These are phyloP conservation scores for Suhomyces canberraensis DNA, from an alignment of 805 yeast species.

Conservation along the genomic window DNA sequence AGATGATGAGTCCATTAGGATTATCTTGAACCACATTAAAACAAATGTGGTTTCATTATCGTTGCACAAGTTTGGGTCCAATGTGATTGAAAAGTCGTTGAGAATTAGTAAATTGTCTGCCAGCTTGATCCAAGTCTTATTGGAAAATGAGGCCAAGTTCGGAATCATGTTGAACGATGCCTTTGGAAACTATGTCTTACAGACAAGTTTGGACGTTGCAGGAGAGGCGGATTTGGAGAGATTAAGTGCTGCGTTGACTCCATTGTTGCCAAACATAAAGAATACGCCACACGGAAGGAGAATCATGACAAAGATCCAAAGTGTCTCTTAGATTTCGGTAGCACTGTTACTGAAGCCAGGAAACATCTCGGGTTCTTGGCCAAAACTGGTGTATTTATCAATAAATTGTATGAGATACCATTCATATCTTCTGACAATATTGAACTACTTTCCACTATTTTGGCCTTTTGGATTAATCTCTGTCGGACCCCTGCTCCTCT, in stretches of 20 bases:
- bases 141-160: conserved; percentile 33
- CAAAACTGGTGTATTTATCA: no score
- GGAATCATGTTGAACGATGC: conserved; percentile 52
- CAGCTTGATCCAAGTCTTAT: conserved; percentile 41
- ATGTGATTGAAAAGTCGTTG: conserved; percentile 47
- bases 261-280: conserved; percentile 73
- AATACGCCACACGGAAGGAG: conserved; percentile 97
- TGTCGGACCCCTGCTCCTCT: no score
- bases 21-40: conserved; percentile 35
- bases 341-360: no score
- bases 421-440: no score
- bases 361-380: no score
- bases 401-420: no score
- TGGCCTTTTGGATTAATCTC: no score
- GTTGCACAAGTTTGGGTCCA: conserved; percentile 54
- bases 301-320: conserved; percentile 64
- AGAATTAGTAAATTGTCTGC: conserved; percentile 47
- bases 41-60: conserved; percentile 43
- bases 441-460: no score
- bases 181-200: conserved; percentile 57
- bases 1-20: conserved; percentile 30
- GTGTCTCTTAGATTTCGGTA: background rate
- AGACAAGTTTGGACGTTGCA: conserved; percentile 58
- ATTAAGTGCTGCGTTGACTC: conserved; percentile 59
- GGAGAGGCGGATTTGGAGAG: conserved; percentile 48